Conservation (phyloP, 1,139 yeast genomes). For the Saccharomyces hybrid region DNA sequence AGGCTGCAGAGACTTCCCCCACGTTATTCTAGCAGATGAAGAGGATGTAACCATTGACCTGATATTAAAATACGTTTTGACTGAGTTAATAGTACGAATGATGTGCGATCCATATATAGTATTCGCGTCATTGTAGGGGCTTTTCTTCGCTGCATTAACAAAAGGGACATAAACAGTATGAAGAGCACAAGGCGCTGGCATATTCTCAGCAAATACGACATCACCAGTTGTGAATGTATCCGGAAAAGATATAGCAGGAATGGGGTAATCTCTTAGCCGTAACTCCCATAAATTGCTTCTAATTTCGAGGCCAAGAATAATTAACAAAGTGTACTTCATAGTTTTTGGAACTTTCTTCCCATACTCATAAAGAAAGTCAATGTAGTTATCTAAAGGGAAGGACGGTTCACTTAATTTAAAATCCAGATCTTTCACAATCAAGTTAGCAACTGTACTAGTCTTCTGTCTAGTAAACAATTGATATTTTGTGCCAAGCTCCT, state of each 20-base stretch:
- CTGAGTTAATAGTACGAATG: slow-evolving; percentile 47
- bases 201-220: slow-evolving; percentile 47
- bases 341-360: slow-evolving; percentile 76
- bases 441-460: slow-evolving; percentile 23
- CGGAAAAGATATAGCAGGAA: slow-evolving; percentile 39
- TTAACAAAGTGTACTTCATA: slow-evolving; percentile 51
- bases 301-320: slow-evolving; percentile 44
- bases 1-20: slow-evolving; percentile 80
- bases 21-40: slow-evolving; percentile 60
- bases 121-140: slow-evolving; percentile 36
- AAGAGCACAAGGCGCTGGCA: slow-evolving; percentile 37
- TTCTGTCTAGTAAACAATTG: slow-evolving; percentile 17
- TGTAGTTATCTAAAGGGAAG: slow-evolving; percentile 43
- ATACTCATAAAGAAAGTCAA: slow-evolving; percentile 53
- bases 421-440: slow-evolving; percentile 42
- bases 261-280: slow-evolving; percentile 55
- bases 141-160: slow-evolving; percentile 33
- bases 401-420: slow-evolving; percentile 46
- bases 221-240: slow-evolving; percentile 39
- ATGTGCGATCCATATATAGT: slow-evolving; percentile 53
- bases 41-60: slow-evolving; percentile 45
- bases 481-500: slow-evolving; percentile 16
- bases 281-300: slow-evolving; percentile 43
- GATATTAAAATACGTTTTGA: slow-evolving; percentile 61
- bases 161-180: slow-evolving; percentile 56